These are phyloP conservation scores for Botrytis squamosa DNA, from an alignment of 2,329 filamentous ascomycete species.

Conservation along the genomic window DNA sequence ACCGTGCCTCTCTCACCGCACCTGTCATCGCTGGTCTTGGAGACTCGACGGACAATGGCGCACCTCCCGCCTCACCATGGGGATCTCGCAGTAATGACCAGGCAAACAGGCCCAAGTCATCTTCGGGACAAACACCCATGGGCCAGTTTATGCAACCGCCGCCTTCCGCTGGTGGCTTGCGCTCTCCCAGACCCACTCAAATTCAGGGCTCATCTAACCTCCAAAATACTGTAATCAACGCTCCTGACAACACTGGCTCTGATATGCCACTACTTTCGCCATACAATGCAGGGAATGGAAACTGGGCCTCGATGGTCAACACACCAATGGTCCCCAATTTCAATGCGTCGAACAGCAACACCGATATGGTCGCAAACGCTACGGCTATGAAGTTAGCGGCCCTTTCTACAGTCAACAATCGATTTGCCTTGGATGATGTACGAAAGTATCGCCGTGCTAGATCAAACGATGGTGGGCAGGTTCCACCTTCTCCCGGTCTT, in stretches of 20 bases:
- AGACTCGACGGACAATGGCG: conserved; percentile 59
- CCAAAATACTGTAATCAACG: conserved; percentile 78
- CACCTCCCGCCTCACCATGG: conserved; percentile 79
- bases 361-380: conserved; percentile 95
- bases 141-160: conserved; percentile 90
- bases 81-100: conserved; percentile 52
- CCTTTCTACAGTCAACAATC: conserved; percentile 95
- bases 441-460: conserved; percentile 91
- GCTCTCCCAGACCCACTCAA: conserved; percentile 70
- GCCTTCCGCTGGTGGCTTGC: conserved; percentile 64
- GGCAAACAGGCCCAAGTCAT: conserved; percentile 69
- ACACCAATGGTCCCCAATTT: conserved; percentile 94
- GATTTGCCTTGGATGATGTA: conserved; percentile 93
- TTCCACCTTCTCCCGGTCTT: conserved; percentile 64
- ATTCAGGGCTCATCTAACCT: conserved; percentile 67
- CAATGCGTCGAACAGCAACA: conserved; percentile 52
- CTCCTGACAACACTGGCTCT: conserved; percentile 63
- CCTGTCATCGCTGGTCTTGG: conserved; percentile 72
- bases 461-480: conserved; percentile 75
- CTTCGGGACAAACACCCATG: conserved; percentile 79
- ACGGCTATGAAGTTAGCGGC: conserved; percentile 99
- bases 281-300: conserved; percentile 74
- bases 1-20: conserved; percentile 68
- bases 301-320: conserved; percentile 98
- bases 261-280: conserved; percentile 87